Conservation (phyloP, 73 alveolate genomes). For the Symbiodinium pilosum region DNA sequence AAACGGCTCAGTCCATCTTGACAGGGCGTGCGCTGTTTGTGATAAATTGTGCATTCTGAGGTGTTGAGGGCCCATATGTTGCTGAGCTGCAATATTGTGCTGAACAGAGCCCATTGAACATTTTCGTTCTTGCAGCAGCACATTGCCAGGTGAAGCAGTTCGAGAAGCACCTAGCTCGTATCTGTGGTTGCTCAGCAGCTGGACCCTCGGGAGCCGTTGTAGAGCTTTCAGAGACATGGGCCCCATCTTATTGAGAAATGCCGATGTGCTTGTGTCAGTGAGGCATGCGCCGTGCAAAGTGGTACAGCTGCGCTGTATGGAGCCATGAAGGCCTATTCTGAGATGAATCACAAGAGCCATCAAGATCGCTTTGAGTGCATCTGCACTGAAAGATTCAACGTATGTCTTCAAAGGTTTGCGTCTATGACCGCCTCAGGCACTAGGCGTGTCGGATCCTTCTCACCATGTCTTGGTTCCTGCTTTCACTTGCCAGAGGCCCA, state of each 20-base stretch:
- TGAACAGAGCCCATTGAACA: too few relatives aligned
- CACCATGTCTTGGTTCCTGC: conserved; percentile 92
- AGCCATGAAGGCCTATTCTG: conserved; percentile 65
- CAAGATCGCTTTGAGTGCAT: not conserved
- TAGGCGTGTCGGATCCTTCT: conserved; percentile 68
- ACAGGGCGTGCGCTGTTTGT: too few relatives aligned
- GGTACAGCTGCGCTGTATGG: conserved; percentile 90
- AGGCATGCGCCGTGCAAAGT: conserved; percentile 93
- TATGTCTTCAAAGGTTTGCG: too few relatives aligned
- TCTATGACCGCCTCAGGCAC: too few relatives aligned
- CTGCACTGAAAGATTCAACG: not conserved
- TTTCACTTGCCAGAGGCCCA: conserved; percentile 47
- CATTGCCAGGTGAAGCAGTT: conserved; percentile 52
- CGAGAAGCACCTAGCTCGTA: conserved; percentile 55
- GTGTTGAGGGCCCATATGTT: conserved; percentile 6
- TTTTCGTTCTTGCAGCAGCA: too few relatives aligned
- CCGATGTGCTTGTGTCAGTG: too few relatives aligned
- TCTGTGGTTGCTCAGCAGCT: conserved; percentile 82
- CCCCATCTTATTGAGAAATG: too few relatives aligned
- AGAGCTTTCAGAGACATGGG: too few relatives aligned
- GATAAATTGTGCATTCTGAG: too few relatives aligned
- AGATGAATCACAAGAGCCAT: not conserved
- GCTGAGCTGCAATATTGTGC: conserved; percentile 2
- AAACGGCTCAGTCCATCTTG: too few relatives aligned
- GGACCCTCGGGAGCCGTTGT: not conserved